Evolutionary conservation across 202 grass and related monocot genomes (phyloP).

Genomic region (Panicum virgatum): DNA sequence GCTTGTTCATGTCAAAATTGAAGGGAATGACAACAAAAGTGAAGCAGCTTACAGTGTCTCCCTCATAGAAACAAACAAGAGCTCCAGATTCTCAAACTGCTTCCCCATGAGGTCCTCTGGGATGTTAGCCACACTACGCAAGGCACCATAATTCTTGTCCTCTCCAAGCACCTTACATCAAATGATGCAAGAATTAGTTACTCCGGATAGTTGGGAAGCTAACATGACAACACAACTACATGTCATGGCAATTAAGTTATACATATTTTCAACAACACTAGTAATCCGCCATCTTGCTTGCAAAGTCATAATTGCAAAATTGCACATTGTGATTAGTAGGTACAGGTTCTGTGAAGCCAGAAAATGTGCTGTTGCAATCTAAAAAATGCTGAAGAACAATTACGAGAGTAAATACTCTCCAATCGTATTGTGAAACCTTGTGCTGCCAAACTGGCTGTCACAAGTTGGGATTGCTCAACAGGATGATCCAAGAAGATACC

Average conservation of each 20-base stretch:
- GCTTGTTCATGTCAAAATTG: background rate
- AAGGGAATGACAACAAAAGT: background rate
- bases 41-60: conserved; percentile 51
- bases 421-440: background rate
- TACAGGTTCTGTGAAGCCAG: background rate
- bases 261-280: background rate
- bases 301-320: background rate
- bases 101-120: conserved; percentile 66
- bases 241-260: background rate
- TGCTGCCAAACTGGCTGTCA: background rate
- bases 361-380: background rate
- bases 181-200: conserved; percentile 12
- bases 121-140: conserved; percentile 50
- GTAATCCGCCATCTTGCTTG: background rate
- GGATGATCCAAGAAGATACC: conserved; percentile 43
- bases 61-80: conserved; percentile 53
- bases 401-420: background rate
- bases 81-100: conserved; percentile 69
- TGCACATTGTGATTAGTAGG: background rate
- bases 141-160: conserved; percentile 62
- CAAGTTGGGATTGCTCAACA: background rate
- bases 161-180: conserved; percentile 59
- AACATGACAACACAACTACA: background rate
- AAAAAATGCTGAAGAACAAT: background rate
- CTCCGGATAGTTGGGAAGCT: background rate